These are phyloP conservation scores for Tricharina praecox DNA, from an alignment of 495 filamentous ascomycete species.

Conservation along the genomic window DNA sequence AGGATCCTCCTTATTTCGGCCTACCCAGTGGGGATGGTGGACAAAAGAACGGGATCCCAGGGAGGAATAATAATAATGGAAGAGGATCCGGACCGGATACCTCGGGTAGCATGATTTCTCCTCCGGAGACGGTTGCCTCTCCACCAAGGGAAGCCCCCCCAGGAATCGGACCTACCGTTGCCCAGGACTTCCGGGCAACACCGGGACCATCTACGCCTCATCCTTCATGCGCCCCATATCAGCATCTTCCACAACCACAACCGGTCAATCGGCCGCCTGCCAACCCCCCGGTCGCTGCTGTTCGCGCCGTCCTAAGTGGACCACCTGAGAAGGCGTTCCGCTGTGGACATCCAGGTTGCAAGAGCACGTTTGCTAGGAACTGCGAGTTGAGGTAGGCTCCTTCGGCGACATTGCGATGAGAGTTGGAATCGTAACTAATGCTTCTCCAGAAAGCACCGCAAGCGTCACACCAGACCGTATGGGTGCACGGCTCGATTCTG, in stretches of 20 bases:
- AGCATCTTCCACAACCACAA: neutral
- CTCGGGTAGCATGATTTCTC: neutral
- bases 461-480: slow-evolving; percentile 73
- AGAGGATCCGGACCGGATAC: neutral
- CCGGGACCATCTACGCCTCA: neutral
- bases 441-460: slow-evolving; percentile 58
- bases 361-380: slow-evolving; percentile 1
- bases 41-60: too few relatives aligned
- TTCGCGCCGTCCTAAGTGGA: too few relatives aligned
- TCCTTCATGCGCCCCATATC: neutral
- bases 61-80: neutral
- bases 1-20: too few relatives aligned
- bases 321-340: neutral
- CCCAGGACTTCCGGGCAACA: neutral
- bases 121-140: slow-evolving; percentile 3
- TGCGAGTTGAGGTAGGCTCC: slow-evolving; percentile 3
- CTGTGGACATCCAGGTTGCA: slow-evolving; percentile 5
- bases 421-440: slow-evolving; percentile 8
- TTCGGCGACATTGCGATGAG: neutral
- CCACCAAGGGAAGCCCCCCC: neutral
- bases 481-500: slow-evolving; percentile 68
- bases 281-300: neutral
- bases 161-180: neutral
- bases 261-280: neutral
- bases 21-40: too few relatives aligned